phyloP scores from a whole-genome alignment of 768 basidiomycete species.

The Thelephora ganbajun region DNA sequence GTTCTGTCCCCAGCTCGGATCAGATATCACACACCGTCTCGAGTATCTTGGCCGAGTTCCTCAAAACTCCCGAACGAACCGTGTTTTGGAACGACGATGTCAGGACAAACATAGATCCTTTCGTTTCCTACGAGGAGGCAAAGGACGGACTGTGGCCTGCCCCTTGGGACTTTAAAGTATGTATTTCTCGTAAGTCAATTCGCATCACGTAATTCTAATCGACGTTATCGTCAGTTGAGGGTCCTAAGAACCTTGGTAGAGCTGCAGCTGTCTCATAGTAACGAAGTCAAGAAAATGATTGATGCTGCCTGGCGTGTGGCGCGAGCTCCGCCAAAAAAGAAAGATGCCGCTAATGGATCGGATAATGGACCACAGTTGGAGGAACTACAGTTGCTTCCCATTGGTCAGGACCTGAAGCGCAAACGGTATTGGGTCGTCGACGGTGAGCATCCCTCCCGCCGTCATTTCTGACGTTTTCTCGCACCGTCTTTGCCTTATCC shows the following conservation, averaged over 20 bases:
- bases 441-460: conserved; percentile 74
- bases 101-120: conserved; percentile 60
- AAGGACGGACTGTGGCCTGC: conserved; percentile 61
- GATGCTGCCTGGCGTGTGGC: conserved; percentile 82
- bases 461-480: conserved; percentile 22
- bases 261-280: conserved; percentile 59
- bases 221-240: conserved; percentile 40
- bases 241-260: conserved; percentile 78
- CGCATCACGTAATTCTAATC: neutral
- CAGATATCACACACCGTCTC: conserved; percentile 69
- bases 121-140: conserved; percentile 31
- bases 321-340: conserved; percentile 78
- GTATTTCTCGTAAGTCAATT: conserved; percentile 16
- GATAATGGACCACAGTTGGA: conserved; percentile 55
- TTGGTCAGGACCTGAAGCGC: conserved; percentile 65
- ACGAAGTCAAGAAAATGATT: conserved; percentile 54
- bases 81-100: conserved; percentile 69
- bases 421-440: conserved; percentile 81
- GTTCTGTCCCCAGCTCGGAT: conserved; percentile 44
- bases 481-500: conserved; percentile 24
- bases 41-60: conserved; percentile 52
- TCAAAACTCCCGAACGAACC: conserved; percentile 62
- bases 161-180: conserved; percentile 74
- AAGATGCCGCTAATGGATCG: conserved; percentile 39
- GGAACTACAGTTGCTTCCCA: conserved; percentile 47